Evolutionary conservation across 352 stramenopile species (phyloP).

Genomic region (Globisporangium emineosum): DNA sequence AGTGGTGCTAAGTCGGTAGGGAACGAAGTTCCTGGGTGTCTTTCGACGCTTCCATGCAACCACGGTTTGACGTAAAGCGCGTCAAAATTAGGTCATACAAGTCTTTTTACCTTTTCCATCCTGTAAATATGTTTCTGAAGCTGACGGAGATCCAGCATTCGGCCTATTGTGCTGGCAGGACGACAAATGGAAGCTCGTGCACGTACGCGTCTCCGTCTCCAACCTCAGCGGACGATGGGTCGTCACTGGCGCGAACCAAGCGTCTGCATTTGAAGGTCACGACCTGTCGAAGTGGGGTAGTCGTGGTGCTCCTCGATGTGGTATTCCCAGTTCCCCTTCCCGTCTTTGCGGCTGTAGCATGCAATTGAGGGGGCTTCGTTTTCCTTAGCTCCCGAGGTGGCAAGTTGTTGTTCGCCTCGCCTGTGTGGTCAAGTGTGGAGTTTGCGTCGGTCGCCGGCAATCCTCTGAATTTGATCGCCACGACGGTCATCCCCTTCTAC

Average conservation of each 20-base stretch:
- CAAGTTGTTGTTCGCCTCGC: not conserved
- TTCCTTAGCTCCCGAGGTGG: not conserved
- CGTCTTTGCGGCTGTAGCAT: not conserved
- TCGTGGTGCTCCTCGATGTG: not conserved
- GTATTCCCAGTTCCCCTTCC: conserved; percentile 9
- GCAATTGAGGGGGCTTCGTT: not conserved
- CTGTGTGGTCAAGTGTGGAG: not conserved
- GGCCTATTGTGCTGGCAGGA: conserved; percentile 22
- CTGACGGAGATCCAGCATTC: not conserved
- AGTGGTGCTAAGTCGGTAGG: too few relatives aligned
- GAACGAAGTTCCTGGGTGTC: too few relatives aligned
- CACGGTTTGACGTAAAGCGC: too few relatives aligned
- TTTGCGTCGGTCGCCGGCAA: not conserved
- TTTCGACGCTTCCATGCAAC: too few relatives aligned
- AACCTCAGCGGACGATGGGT: conserved; percentile 19
- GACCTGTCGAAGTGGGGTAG: conserved; percentile 22
- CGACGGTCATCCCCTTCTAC: conserved; percentile 75
- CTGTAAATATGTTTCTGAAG: conserved; percentile 8
- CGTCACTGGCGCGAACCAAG: conserved; percentile 20
- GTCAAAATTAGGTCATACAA: conserved; percentile 8
- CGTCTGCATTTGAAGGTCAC: conserved; percentile 53
- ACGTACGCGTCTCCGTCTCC: conserved; percentile 35
- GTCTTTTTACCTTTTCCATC: not conserved
- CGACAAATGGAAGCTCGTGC: conserved; percentile 44
- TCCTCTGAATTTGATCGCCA: conserved; percentile 56